Evolutionary conservation across 805 yeast species (phyloP).

Genomic region (Ogataea trehaloabstinens): DNA sequence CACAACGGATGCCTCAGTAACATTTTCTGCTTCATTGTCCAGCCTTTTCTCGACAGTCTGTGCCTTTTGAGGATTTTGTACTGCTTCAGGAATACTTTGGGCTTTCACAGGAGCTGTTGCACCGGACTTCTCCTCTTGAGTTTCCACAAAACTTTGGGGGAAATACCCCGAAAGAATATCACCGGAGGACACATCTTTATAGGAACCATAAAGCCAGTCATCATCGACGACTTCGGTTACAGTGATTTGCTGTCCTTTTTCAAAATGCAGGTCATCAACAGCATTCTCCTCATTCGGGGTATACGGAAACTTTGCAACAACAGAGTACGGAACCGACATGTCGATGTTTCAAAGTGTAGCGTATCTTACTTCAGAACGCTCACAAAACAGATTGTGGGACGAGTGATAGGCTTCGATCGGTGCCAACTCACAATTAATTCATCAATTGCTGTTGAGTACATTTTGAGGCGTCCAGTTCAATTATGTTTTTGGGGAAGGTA

Average conservation of each 20-base stretch:
- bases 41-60: background rate
- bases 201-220: constrained; percentile 85
- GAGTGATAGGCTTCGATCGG: too few species aligned
- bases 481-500: too few species aligned
- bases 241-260: constrained; percentile 63
- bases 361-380: too few species aligned
- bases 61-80: background rate
- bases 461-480: too few species aligned
- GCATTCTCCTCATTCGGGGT: constrained; percentile 47
- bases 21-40: background rate
- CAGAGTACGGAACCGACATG: constrained; percentile 30
- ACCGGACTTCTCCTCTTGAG: constrained; percentile 7
- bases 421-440: too few species aligned
- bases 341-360: constrained; percentile 1
- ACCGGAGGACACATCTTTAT: constrained; percentile 42
- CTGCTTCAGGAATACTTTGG: constrained; percentile 3
- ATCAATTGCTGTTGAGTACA: too few species aligned
- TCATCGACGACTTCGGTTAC: constrained; percentile 84
- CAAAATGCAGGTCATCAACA: constrained; percentile 80
- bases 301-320: constrained; percentile 30
- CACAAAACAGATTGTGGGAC: too few species aligned
- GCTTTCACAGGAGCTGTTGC: constrained; percentile 3
- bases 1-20: background rate
- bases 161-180: constrained; percentile 65
- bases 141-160: constrained; percentile 78